These are phyloP conservation scores for Torrubiellomyces zombiae DNA, from an alignment of 2,329 filamentous ascomycete genomes.

Conservation along the genomic window DNA sequence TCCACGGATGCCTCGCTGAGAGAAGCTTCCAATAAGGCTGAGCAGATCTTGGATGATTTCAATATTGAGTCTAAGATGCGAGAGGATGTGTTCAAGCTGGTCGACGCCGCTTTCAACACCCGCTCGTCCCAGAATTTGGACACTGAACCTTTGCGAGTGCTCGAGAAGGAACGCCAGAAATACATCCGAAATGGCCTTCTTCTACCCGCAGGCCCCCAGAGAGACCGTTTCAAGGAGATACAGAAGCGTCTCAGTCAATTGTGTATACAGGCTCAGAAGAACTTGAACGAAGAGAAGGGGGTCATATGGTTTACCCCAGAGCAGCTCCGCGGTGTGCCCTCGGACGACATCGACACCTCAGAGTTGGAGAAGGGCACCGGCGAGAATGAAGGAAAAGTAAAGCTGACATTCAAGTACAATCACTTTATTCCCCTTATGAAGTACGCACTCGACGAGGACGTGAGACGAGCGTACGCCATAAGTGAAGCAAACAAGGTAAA, in stretches of 20 bases:
- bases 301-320: slow-evolving; percentile 61
- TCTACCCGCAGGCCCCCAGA: slow-evolving; percentile 49
- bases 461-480: slow-evolving; percentile 51
- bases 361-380: slow-evolving; percentile 54
- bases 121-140: slow-evolving; percentile 40
- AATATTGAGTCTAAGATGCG: slow-evolving; percentile 65
- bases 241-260: slow-evolving; percentile 64
- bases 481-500: slow-evolving; percentile 62
- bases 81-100: slow-evolving; percentile 59
- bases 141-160: slow-evolving; percentile 50
- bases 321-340: slow-evolving; percentile 59
- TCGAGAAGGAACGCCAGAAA: slow-evolving; percentile 63
- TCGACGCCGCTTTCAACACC: slow-evolving; percentile 39
- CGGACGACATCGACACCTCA: slow-evolving; percentile 48
- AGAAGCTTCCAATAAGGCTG: slow-evolving; percentile 60
- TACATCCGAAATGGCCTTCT: slow-evolving; percentile 64
- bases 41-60: slow-evolving; percentile 62
- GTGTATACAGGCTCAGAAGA: slow-evolving; percentile 61
- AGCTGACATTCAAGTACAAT: slow-evolving; percentile 69
- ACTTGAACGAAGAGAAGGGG: slow-evolving; percentile 69
- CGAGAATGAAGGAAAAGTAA: slow-evolving; percentile 57
- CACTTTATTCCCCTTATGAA: slow-evolving; percentile 65
- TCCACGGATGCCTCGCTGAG: slow-evolving; percentile 51
- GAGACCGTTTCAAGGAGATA: slow-evolving; percentile 74
- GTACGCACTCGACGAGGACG: slow-evolving; percentile 55